Conservation (phyloP, 2,329 filamentous ascomycete species). For the Epichloe typhina region DNA sequence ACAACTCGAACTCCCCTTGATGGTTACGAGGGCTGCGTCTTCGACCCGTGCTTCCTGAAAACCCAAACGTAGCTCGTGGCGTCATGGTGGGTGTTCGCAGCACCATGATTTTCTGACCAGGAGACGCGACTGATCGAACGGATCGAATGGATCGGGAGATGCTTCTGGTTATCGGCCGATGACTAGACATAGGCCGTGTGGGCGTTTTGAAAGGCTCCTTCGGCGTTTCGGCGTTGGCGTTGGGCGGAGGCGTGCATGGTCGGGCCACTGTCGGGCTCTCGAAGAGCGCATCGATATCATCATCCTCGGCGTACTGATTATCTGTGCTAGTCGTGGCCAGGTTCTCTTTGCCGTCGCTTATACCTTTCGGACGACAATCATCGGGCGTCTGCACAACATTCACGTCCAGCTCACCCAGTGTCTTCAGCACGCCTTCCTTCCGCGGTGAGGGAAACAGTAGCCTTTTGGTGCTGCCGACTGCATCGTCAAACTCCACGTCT, state of each 20-base stretch:
- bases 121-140: conserved; percentile 29
- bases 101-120: conserved; percentile 25
- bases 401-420: conserved; percentile 44
- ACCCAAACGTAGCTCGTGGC: conserved; percentile 17
- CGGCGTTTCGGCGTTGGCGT: conserved; percentile 22
- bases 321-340: conserved; percentile 14
- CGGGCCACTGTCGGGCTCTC: conserved; percentile 36
- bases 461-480: conserved; percentile 46
- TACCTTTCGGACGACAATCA: conserved; percentile 19
- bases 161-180: conserved; percentile 48
- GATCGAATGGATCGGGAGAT: conserved; percentile 44
- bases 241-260: conserved; percentile 40
- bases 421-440: conserved; percentile 48
- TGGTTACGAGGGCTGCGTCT: conserved; percentile 31
- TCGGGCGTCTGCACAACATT: conserved; percentile 36
- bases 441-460: conserved; percentile 67
- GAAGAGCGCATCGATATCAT: conserved; percentile 53
- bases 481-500: conserved; percentile 33
- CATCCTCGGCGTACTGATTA: conserved; percentile 24
- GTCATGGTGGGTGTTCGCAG: conserved; percentile 38
- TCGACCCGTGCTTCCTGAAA: conserved; percentile 19
- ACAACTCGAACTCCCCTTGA: conserved; percentile 24
- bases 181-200: conserved; percentile 45
- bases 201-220: conserved; percentile 47
- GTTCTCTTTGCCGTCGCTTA: conserved; percentile 30